Conservation (phyloP, 768 basidiomycete genomes). For the Bullera alba region DNA sequence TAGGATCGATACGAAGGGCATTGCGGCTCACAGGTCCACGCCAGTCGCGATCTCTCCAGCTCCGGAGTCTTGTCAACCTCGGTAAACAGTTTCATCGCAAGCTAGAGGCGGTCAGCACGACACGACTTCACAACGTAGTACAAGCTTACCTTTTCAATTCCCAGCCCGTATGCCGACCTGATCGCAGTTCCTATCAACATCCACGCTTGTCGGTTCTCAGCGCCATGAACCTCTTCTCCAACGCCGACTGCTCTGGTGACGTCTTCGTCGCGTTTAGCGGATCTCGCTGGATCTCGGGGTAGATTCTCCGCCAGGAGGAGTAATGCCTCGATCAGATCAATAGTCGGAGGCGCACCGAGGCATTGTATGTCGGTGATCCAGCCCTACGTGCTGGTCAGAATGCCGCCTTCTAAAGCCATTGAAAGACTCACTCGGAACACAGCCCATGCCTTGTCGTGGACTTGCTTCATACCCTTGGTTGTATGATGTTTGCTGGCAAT, state of each 20-base stretch:
- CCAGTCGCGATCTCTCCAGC: conserved; percentile 34
- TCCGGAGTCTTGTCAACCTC: conserved; percentile 29
- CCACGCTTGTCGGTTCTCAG: conserved; percentile 44
- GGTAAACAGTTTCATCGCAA: conserved; percentile 20
- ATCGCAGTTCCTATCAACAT: conserved; percentile 42
- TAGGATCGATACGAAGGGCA: neutral
- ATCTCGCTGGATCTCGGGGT: conserved; percentile 29
- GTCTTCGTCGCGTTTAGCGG: conserved; percentile 5
- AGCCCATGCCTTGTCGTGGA: conserved; percentile 36
- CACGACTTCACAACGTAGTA: neutral
- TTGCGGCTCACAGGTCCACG: conserved; percentile 45
- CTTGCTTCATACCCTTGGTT: conserved; percentile 13
- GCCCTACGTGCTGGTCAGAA: conserved; percentile 16
- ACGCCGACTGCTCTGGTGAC: conserved; percentile 21
- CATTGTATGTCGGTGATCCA: conserved; percentile 39
- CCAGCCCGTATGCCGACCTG: conserved; percentile 38
- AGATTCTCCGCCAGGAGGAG: conserved; percentile 41
- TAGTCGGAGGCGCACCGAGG: conserved; percentile 34
- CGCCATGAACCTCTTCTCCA: conserved; percentile 33
- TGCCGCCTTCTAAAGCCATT: neutral
- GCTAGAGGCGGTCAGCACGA: conserved; percentile 13
- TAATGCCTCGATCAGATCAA: conserved; percentile 39
- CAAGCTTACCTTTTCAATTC: conserved; percentile 36
- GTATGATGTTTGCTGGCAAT: conserved; percentile 37
- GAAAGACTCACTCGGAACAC: conserved; percentile 36